phyloP scores from a whole-genome alignment of 306 rosid genomes.

The Luffa acutangula region DNA sequence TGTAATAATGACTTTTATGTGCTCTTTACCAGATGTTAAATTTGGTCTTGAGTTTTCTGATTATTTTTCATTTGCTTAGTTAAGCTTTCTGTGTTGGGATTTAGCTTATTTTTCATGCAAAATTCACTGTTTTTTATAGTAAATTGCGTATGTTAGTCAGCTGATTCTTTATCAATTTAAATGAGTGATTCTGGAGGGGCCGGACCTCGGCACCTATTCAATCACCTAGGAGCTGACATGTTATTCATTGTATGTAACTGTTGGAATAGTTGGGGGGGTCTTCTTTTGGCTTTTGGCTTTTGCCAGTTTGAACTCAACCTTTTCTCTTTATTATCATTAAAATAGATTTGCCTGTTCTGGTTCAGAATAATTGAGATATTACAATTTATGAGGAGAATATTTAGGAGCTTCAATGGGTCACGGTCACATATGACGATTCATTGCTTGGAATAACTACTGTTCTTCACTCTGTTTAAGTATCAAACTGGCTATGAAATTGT shows the following conservation, averaged over 20 bases:
- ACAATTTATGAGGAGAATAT: neutral
- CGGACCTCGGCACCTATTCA: neutral
- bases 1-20: neutral
- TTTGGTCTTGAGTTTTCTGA: neutral
- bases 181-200: slow-evolving; percentile 2
- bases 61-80: neutral
- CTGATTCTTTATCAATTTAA: neutral
- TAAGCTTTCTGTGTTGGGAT: neutral
- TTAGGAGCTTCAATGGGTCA: neutral
- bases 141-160: neutral
- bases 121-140: neutral
- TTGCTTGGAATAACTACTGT: neutral
- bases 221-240: slow-evolving; percentile 7
- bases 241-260: neutral
- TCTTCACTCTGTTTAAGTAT: neutral
- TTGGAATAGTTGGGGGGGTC: neutral
- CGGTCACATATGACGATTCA: neutral
- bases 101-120: neutral
- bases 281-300: neutral
- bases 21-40: neutral
- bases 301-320: neutral
- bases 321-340: slow-evolving; percentile 2
- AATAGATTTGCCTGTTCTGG: slow-evolving; percentile 7
- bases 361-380: neutral
- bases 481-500: neutral